Evolutionary conservation across 2,329 filamentous ascomycete genomes (phyloP).

Genomic region (Monilinia vaccinii-corymbosi): DNA sequence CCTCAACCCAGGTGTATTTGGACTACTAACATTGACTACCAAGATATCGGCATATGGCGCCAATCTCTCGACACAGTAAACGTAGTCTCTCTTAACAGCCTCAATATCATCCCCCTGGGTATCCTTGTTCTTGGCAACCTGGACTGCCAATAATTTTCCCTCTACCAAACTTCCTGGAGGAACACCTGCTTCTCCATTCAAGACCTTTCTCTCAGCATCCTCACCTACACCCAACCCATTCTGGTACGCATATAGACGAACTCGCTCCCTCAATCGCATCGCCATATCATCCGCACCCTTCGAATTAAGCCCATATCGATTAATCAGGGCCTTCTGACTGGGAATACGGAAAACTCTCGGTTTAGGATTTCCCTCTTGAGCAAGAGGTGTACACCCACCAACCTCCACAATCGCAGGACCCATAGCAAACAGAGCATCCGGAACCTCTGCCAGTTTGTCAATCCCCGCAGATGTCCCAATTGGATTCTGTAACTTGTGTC

Average conservation of each 20-base stretch:
- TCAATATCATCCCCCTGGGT: conserved; percentile 79
- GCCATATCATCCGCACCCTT: conserved; percentile 83
- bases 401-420: conserved; percentile 86
- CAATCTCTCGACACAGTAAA: conserved; percentile 77
- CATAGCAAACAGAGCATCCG: conserved; percentile 73
- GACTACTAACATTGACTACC: conserved; percentile 96
- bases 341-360: conserved; percentile 84
- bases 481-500: conserved; percentile 68
- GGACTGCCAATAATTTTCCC: conserved; percentile 77
- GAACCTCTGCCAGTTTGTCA: conserved; percentile 88
- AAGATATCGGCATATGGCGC: conserved; percentile 87
- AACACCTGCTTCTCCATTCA: conserved; percentile 68
- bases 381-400: conserved; percentile 78
- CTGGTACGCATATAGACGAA: conserved; percentile 66
- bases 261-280: conserved; percentile 63
- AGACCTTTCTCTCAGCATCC: conserved; percentile 58
- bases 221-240: conserved; percentile 56
- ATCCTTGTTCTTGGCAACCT: conserved; percentile 94
- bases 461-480: conserved; percentile 92
- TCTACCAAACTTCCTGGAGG: conserved; percentile 71
- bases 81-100: conserved; percentile 73
- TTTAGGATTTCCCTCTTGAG: conserved; percentile 79
- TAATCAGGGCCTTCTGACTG: conserved; percentile 79
- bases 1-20: conserved; percentile 87
- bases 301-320: conserved; percentile 92